Base-by-base conservation (phyloP, 371 early-diverging fungal genomes). In the Rhizomucor pusillus region DNA sequence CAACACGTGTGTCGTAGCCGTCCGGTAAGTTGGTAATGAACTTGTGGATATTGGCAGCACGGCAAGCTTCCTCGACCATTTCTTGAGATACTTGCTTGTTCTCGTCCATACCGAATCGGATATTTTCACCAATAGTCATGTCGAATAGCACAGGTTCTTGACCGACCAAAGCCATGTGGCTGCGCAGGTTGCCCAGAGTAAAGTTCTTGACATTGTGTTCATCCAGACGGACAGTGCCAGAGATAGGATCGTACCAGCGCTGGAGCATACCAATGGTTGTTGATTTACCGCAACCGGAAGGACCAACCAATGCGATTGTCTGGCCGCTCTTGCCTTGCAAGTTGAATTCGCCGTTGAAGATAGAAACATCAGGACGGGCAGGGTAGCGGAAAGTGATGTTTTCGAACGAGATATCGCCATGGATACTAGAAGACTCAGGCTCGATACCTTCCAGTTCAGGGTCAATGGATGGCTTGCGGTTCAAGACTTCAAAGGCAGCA, bases 81-180 rank as follows among this genome's bases (percentile, higher is more conserved):
- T 86, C 87, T 43, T 81, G 66, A 22, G 82, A 63, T 1, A 73
- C 64, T 5, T 40, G 34, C 18, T 63, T 50, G n/a, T 61, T 65
- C 43, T 84, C 82, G 19, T 75, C 75, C 22, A 72, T 66, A 54
- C 87, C 88, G 51, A 84, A 89, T 1, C 78, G 67, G 41, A 95
- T 88, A 60, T 95, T 98, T 11, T 94, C 88, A 16, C 77, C 73
- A 59, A 95, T 86, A 0, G 90, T 80, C 59, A 85, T 67, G 62
- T 86, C 85, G 63, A 95, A 93, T 33, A 95, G 69, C 16, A 77
- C 73, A 10, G 93, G 93, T 65, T 95, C 95, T 71, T 98, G 97
- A 36, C 87, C 82, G 5, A 96, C 94, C 22, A 94, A 67, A 1
- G 90, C 87, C 68, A 95, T 81, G 46, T 86, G 79, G 9, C 79